A percentile compares a stretch with the other conserved stretches of the same genome.
phyloP scores from a whole-genome alignment of 2,329 filamentous ascomycete genomes.

The Cadophora malorum region DNA sequence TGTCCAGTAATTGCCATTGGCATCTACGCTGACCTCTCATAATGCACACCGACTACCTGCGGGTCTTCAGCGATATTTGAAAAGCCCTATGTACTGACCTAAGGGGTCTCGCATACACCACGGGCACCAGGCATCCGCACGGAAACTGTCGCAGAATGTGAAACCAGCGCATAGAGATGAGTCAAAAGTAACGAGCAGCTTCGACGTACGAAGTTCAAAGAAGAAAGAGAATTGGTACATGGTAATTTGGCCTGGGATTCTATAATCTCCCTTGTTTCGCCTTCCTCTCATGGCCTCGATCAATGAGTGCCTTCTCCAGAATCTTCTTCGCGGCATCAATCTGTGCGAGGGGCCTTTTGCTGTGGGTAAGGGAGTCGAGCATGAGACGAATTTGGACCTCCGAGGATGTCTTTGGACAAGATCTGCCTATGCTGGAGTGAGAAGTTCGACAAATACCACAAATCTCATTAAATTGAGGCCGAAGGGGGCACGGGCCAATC shows the following conservation, averaged over 20 bases:
- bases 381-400: slow-evolving; percentile 69
- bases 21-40: too few species aligned
- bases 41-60: too few species aligned
- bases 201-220: background rate
- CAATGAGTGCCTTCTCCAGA: slow-evolving; percentile 19
- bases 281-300: slow-evolving; percentile 11
- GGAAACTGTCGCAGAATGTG: background rate
- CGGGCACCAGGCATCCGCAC: background rate
- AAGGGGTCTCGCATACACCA: background rate
- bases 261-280: background rate
- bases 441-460: slow-evolving; percentile 70
- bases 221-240: background rate
- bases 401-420: slow-evolving; percentile 67
- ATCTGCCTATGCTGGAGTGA: slow-evolving; percentile 61
- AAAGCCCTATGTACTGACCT: too few species aligned
- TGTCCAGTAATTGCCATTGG: too few species aligned
- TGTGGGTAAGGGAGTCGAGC: slow-evolving; percentile 65
- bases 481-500: slow-evolving; percentile 65
- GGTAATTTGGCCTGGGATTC: background rate
- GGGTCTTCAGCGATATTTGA: too few species aligned
- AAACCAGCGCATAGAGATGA: too few species aligned
- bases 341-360: slow-evolving; percentile 59
- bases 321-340: slow-evolving; percentile 47
- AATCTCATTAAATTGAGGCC: slow-evolving; percentile 62
- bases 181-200: background rate